Evolutionary conservation across 345 rosid species (phyloP).

Genomic region (Xanthoceras sorbifolium): DNA sequence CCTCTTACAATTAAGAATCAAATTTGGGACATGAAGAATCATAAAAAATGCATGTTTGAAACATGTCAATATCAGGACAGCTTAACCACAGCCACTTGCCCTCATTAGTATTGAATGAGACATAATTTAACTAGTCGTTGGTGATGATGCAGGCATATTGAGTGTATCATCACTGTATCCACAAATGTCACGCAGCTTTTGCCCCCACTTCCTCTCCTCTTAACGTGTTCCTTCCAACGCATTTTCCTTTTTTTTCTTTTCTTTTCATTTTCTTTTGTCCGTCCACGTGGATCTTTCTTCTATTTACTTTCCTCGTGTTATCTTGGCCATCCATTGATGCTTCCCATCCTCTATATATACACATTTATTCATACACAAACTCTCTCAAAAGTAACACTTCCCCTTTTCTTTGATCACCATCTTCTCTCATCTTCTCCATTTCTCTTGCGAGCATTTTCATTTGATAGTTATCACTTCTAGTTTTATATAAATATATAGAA

Average conservation of each 20-base stretch:
- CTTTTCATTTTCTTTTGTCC: background rate
- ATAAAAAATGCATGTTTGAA: slow-evolving; percentile 17
- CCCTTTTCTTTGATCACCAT: background rate
- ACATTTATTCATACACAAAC: background rate
- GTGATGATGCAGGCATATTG: slow-evolving; percentile 2
- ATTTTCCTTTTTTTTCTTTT: background rate
- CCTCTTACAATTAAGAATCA: no score
- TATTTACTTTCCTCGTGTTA: slow-evolving; percentile 3
- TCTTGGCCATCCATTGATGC: slow-evolving; percentile 29
- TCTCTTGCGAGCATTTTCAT: background rate
- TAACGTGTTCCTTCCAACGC: slow-evolving; percentile 4
- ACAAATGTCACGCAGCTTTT: slow-evolving; percentile 22
- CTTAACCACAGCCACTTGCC: slow-evolving; percentile 18
- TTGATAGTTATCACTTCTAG: background rate
- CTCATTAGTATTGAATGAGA: background rate
- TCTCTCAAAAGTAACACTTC: background rate
- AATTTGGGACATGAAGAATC: background rate
- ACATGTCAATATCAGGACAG: slow-evolving; percentile 33
- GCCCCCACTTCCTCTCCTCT: background rate
- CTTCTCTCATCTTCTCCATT: background rate
- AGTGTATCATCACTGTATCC: slow-evolving; percentile 22
- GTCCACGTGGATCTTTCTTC: background rate
- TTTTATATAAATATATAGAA: background rate
- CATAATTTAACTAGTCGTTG: slow-evolving; percentile 1
- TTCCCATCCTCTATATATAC: slow-evolving; percentile 25